Evolutionary conservation across 2,329 filamentous ascomycete species (phyloP), one percentile per base, ranked within the genome.

Genomic region (Clarireedia sp.): DNA sequence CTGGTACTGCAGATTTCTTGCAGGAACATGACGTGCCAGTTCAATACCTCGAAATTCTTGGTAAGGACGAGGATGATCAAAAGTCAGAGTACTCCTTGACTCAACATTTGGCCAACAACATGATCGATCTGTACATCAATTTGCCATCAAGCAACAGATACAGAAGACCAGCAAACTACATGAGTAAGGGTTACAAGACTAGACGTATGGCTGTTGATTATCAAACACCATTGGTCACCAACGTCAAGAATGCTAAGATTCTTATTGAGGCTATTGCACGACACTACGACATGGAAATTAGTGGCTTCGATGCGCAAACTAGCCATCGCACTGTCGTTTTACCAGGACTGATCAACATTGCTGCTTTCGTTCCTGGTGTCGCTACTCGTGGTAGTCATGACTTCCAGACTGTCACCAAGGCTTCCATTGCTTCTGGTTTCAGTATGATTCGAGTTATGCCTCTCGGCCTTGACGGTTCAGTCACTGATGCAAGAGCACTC

Each of bases 221-320:
- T 75, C 92, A 97, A 75, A 95, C 94, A 54, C 94, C 94, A 57
- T 77, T 99, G 58, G 92, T 99, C 17, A 99, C 94, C 54, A 99
- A 99, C 67, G 94, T 99, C 72, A 99, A 99, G 81, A 97, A 96
- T 69, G 94, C 94, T 57, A 99, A 97, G 79, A 89, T 99, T 57
- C 75, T 99, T 51, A 86, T 99, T 52, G 94, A 99, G 74, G 94
- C 92, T 21, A 89, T 99, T 62, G 85, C 90, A 55, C 85, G 92
- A 57, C 87, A 95, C 70, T 96, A 90, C 68, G 85, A 91, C 63
- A 79, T 99, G 53, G 84, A 89, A 38, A 83, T 99, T 56, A 82
- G 83, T 68, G 86, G 84, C 62, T 83, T 91, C 55, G 94, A 99
- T 73, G 95, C 86, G 73, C 90, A 96, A 75, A 92, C 90, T 47